phyloP scores from a whole-genome alignment of 352 stramenopile genomes.

The Globisporangium cylindrosporum region DNA sequence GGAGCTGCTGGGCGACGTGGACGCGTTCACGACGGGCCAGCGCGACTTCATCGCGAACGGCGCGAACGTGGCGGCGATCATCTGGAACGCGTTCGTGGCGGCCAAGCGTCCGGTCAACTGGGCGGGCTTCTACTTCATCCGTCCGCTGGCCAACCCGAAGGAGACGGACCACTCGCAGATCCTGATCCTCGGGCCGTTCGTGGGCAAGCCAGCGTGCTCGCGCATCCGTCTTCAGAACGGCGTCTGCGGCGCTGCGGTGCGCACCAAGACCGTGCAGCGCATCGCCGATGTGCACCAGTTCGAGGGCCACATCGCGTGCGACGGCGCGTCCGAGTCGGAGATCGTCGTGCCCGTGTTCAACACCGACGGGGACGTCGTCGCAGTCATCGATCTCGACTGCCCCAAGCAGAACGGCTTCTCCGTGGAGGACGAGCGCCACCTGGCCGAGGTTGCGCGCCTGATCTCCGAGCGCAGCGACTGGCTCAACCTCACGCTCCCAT shows the following conservation, averaged over 20 bases:
- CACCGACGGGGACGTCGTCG: slow-evolving; percentile 58
- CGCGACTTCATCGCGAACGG: slow-evolving; percentile 78
- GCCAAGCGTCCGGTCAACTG: slow-evolving; percentile 73
- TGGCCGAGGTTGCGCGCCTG: slow-evolving; percentile 53
- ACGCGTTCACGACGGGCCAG: slow-evolving; percentile 61
- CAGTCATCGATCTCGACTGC: slow-evolving; percentile 80
- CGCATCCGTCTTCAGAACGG: slow-evolving; percentile 75
- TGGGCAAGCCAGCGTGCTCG: slow-evolving; percentile 79
- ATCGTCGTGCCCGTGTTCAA: slow-evolving; percentile 75
- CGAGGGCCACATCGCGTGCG: slow-evolving; percentile 80
- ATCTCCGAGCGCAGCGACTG: slow-evolving; percentile 63
- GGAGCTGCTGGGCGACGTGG: slow-evolving; percentile 56
- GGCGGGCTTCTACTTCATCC: slow-evolving; percentile 79
- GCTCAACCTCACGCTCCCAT: slow-evolving; percentile 57
- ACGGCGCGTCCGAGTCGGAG: slow-evolving; percentile 77
- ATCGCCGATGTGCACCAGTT: slow-evolving; percentile 75
- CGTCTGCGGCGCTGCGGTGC: slow-evolving; percentile 65
- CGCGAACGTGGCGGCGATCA: slow-evolving; percentile 76
- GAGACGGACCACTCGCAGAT: slow-evolving; percentile 54
- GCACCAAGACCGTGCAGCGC: slow-evolving; percentile 66
- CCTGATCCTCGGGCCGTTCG: slow-evolving; percentile 75
- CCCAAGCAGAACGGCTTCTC: slow-evolving; percentile 70
- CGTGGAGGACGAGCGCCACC: slow-evolving; percentile 62
- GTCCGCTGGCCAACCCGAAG: slow-evolving; percentile 56
- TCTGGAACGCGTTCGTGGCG: slow-evolving; percentile 76